Base-by-base conservation (phyloP, 768 basidiomycete genomes). In the Leccinum truebloodii region DNA sequence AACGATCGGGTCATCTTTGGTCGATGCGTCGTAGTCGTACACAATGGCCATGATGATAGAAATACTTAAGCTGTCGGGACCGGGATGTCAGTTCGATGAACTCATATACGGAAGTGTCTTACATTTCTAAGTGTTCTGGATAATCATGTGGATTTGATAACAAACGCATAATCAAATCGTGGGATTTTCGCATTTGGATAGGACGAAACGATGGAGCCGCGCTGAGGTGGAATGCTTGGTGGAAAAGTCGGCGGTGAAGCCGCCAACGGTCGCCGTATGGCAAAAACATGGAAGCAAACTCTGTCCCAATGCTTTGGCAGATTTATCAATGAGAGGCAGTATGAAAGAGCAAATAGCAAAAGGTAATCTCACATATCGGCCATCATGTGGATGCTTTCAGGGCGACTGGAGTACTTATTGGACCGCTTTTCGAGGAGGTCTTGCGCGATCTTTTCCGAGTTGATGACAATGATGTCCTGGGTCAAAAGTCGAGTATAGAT, bases 161-260 rank as follows among this genome's bases (percentile, higher is more conserved):
- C 24, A 80, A 52, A 20, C 64, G 63, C 20, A 57, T 60, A 8
- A 80, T 64, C 28, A 79, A 57, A 6, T 70, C 67, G 52, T 71
- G 70, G 2, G 71, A 63, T 57, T 75, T 78, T 41, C 68, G 65
- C 30, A 68, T 59, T 54, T 80, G 79, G 18, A 72, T 62, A 4
- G 76, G 74, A 48, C 63, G 67, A 58, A 73, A 79, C 22, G 66
- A 62, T 4, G 60, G 30, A 3, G 66, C 64, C 1, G 72, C 52
- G 6, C 30, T 34, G 20, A n/a, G 8, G 5, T 52, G 51, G 28
- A 52, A 52, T 6, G 51, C 51, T 20, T 30, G 51, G 2, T 52
- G 51, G 18, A 52, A 52, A 52, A 52, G 14, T 52, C 28, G 24
- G 18, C 51, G 51, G n/a, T 52, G 51, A n/a, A 52, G 51, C 5